Percentiles rank a stretch among this genome's conserved stretches.
These are phyloP conservation scores for Arachnomyces sp. DNA, from an alignment of 2,329 filamentous ascomycete species.

Conservation along the genomic window DNA sequence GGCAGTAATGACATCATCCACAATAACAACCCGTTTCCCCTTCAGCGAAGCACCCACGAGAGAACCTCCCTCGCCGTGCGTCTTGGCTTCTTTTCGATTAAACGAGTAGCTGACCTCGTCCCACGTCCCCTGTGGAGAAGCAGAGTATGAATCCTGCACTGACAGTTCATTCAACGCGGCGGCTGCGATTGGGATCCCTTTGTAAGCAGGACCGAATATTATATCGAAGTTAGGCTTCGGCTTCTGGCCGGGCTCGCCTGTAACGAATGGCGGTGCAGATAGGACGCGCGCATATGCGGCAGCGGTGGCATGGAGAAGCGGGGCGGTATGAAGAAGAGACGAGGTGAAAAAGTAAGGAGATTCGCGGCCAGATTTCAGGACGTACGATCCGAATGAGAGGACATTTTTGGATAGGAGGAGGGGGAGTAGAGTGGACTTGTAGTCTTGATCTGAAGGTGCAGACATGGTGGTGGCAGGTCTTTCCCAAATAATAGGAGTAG, in stretches of 20 bases:
- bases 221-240: conserved; percentile 60
- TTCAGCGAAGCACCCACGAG: conserved; percentile 83
- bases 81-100: conserved; percentile 94
- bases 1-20: conserved; percentile 95
- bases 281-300: conserved; percentile 68
- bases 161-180: conserved; percentile 69
- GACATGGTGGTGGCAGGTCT: too few species aligned
- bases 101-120: conserved; percentile 73
- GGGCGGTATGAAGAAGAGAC: conserved; percentile 76
- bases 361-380: conserved; percentile 66
- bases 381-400: conserved; percentile 42
- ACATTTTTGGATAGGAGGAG: conserved; percentile 34
- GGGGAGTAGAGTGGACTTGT: conserved; percentile 32
- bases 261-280: conserved; percentile 39
- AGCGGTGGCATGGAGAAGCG: conserved; percentile 68
- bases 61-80: conserved; percentile 87
- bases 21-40: conserved; percentile 78
- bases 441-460: conserved; percentile 15
- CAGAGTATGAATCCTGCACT: conserved; percentile 48
- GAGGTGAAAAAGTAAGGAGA: conserved; percentile 99
- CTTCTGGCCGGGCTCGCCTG: conserved; percentile 9
- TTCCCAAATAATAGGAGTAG: too few species aligned
- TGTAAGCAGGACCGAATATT: conserved; percentile 91
- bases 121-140: conserved; percentile 48
- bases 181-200: conserved; percentile 86